phyloP scores from a whole-genome alignment of 345 rosid genomes.

The Melastoma malabathricum region DNA sequence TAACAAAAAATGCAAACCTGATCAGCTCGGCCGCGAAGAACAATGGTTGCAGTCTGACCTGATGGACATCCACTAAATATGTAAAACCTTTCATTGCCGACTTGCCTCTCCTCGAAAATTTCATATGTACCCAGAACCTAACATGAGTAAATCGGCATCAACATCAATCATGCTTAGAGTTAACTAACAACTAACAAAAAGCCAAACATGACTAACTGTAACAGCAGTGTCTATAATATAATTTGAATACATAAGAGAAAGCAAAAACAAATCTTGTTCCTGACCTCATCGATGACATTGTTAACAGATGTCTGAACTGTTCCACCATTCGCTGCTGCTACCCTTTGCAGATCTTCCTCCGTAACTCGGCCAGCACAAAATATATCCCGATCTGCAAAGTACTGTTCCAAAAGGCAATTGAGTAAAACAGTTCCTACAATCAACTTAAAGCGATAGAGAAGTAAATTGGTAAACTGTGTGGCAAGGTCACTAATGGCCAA shows the following conservation, averaged over 20 bases:
- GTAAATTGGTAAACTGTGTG: slow-evolving; percentile 51
- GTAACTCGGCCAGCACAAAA: slow-evolving; percentile 99
- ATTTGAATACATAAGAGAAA: slow-evolving; percentile 4
- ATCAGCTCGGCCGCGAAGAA: slow-evolving; percentile 99
- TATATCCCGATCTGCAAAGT: slow-evolving; percentile 96
- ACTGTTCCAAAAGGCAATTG: slow-evolving; percentile 27
- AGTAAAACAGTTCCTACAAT: background rate
- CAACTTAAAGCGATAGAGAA: background rate
- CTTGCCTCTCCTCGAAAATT: slow-evolving; percentile 91
- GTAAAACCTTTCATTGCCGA: slow-evolving; percentile 95
- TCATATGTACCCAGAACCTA: slow-evolving; percentile 98
- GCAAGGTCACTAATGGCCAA: slow-evolving; percentile 97
- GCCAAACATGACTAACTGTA: background rate
- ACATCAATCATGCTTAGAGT: background rate
- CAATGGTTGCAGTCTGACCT: slow-evolving; percentile 87
- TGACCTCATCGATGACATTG: slow-evolving; percentile 79
- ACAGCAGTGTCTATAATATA: background rate
- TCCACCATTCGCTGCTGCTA: slow-evolving; percentile 97
- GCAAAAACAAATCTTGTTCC: background rate
- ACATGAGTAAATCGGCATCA: slow-evolving; percentile 11
- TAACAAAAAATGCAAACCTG: slow-evolving; percentile 46
- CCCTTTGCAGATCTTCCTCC: slow-evolving; percentile 87
- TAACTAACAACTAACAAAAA: background rate
- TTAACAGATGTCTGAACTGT: slow-evolving; percentile 92
- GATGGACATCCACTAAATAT: slow-evolving; percentile 98